Evolutionary conservation across 148 eudicot species (phyloP).

Genomic region (Rhododendron mucronatum): DNA sequence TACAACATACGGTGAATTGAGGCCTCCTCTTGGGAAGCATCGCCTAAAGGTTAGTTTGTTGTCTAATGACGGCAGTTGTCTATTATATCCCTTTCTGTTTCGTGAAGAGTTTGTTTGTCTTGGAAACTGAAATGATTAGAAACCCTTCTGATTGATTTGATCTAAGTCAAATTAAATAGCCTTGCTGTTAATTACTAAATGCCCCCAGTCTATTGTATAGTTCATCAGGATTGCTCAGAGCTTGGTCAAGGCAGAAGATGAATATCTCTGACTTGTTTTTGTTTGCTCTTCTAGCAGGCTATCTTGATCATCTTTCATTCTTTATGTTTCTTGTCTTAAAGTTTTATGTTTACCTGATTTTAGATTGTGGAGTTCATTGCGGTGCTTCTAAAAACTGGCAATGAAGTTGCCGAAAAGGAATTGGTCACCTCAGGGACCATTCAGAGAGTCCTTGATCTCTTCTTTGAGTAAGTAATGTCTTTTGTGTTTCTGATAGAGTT

Average conservation of each 20-base stretch:
- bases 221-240: neutral
- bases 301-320: neutral
- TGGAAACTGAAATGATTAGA: neutral
- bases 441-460: slow-evolving; percentile 64
- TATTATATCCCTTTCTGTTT: neutral
- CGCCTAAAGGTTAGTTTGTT: slow-evolving; percentile 70
- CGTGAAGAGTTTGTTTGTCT: neutral
- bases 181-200: neutral
- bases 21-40: slow-evolving; percentile 93
- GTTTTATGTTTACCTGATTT: slow-evolving; percentile 4
- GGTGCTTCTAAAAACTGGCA: slow-evolving; percentile 77
- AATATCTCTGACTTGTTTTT: neutral
- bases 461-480: slow-evolving; percentile 71
- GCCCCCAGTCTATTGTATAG: neutral
- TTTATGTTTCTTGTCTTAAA: neutral
- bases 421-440: slow-evolving; percentile 86
- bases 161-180: neutral
- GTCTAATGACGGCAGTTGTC: neutral
- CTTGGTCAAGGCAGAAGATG: neutral
- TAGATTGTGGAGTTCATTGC: slow-evolving; percentile 96
- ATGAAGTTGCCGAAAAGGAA: slow-evolving; percentile 79
- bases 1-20: slow-evolving; percentile 86
- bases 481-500: neutral
- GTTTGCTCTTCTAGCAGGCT: neutral
- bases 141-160: neutral